phyloP scores from a whole-genome alignment of 768 basidiomycete species.

The Naganishia vaughanmartiniae region DNA sequence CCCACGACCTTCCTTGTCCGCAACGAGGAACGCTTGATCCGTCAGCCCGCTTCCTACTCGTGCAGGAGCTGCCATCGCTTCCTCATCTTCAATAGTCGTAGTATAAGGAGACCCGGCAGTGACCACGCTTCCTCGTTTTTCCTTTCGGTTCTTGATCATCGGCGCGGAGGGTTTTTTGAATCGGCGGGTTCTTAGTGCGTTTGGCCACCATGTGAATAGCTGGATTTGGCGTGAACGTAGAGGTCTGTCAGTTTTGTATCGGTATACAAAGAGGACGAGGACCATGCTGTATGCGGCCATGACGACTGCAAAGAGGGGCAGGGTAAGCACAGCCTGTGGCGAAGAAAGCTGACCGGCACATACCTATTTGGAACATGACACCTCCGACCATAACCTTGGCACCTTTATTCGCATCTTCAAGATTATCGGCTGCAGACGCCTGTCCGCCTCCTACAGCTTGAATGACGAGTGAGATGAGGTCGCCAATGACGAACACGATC shows the following conservation, averaged over 20 bases:
- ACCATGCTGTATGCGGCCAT: constrained; percentile 55
- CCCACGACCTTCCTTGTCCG: background rate
- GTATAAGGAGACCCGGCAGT: background rate
- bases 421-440: constrained; percentile 54
- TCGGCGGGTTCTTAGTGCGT: constrained; percentile 12
- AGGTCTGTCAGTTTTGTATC: constrained; percentile 49
- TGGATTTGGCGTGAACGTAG: constrained; percentile 31
- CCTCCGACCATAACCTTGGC: constrained; percentile 61
- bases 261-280: constrained; percentile 57
- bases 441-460: constrained; percentile 66
- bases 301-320: constrained; percentile 44
- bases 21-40: background rate
- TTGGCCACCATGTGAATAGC: constrained; percentile 32
- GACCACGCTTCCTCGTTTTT: background rate
- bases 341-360: constrained; percentile 37
- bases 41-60: background rate
- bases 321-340: background rate
- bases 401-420: constrained; percentile 52
- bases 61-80: background rate
- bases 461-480: constrained; percentile 62
- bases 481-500: constrained; percentile 51
- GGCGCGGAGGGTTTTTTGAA: constrained; percentile 4
- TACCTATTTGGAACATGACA: constrained; percentile 61
- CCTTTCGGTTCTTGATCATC: constrained; percentile 8
- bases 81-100: background rate